A percentile compares a stretch with the other conserved stretches of the same genome.
These are phyloP conservation scores for Corrigiola litoralis DNA, from an alignment of 179 eudicot species.

Conservation along the genomic window DNA sequence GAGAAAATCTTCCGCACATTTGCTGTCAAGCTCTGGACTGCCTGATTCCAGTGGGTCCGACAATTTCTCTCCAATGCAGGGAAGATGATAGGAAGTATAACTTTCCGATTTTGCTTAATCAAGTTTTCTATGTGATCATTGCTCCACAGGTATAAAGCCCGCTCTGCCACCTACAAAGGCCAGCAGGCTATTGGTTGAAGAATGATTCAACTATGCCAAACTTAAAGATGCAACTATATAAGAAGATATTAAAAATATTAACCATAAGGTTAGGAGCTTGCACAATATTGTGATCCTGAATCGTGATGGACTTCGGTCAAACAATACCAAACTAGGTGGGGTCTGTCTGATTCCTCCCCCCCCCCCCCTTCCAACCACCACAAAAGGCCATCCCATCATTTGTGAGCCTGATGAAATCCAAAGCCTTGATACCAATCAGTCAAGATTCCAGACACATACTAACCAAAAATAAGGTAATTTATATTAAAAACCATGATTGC, in stretches of 20 bases:
- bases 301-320: background rate
- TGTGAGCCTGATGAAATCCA: too few species aligned
- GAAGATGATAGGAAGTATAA: conserved; percentile 63
- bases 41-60: conserved; percentile 65
- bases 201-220: background rate
- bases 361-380: too few species aligned
- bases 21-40: conserved; percentile 62
- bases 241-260: background rate
- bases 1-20: conserved; percentile 67
- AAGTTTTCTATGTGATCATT: conserved; percentile 66
- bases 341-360: too few species aligned
- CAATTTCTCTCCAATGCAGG: conserved; percentile 62
- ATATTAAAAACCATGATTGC: too few species aligned
- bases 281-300: too few species aligned
- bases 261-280: too few species aligned
- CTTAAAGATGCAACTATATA: background rate
- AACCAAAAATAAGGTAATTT: too few species aligned
- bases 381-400: too few species aligned
- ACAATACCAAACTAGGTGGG: too few species aligned
- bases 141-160: conserved; percentile 69
- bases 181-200: background rate
- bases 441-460: too few species aligned
- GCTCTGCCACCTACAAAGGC: conserved; percentile 57
- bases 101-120: conserved; percentile 59
- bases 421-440: background rate